These are phyloP conservation scores for Amanita rubescens DNA, from an alignment of 768 basidiomycete species.

Conservation along the genomic window DNA sequence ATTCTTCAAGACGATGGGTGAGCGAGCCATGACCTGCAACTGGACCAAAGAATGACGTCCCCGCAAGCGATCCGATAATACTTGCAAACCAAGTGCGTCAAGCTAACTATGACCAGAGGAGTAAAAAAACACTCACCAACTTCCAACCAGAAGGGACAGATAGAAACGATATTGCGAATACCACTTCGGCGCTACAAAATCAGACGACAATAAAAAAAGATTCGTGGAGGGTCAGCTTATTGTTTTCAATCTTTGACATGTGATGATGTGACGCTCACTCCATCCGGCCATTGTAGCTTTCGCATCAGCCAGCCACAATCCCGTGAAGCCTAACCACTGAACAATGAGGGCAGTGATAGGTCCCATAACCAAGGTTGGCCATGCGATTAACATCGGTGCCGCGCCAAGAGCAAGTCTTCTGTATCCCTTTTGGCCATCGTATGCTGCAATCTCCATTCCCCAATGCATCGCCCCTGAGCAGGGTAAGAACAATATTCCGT, in stretches of 20 bases:
- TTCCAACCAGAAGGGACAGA: slow-evolving; percentile 81
- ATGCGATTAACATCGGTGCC: slow-evolving; percentile 77
- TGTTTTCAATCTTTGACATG: slow-evolving; percentile 1
- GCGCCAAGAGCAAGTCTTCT: slow-evolving; percentile 72
- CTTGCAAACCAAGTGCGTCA: slow-evolving; percentile 22
- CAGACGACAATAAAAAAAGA: background rate
- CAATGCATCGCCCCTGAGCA: slow-evolving; percentile 72
- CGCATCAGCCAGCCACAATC: slow-evolving; percentile 78
- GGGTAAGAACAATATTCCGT: background rate
- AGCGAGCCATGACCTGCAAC: slow-evolving; percentile 66
- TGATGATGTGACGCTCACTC: slow-evolving; percentile 68
- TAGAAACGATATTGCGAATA: slow-evolving; percentile 98
- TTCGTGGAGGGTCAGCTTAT: slow-evolving; percentile 1
- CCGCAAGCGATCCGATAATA: slow-evolving; percentile 86
- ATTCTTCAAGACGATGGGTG: slow-evolving; percentile 54
- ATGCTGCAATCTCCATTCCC: slow-evolving; percentile 92
- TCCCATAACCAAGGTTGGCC: slow-evolving; percentile 81
- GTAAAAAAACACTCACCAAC: slow-evolving; percentile 41
- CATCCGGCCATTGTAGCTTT: slow-evolving; percentile 73
- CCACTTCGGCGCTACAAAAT: slow-evolving; percentile 73
- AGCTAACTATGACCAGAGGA: background rate
- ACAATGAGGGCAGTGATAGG: slow-evolving; percentile 71
- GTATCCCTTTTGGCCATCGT: slow-evolving; percentile 80
- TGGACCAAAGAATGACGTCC: slow-evolving; percentile 83
- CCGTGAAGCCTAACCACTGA: slow-evolving; percentile 92